Evolutionary conservation across 73 alveolate species (phyloP).

Genomic region (Uronychia setigera): DNA sequence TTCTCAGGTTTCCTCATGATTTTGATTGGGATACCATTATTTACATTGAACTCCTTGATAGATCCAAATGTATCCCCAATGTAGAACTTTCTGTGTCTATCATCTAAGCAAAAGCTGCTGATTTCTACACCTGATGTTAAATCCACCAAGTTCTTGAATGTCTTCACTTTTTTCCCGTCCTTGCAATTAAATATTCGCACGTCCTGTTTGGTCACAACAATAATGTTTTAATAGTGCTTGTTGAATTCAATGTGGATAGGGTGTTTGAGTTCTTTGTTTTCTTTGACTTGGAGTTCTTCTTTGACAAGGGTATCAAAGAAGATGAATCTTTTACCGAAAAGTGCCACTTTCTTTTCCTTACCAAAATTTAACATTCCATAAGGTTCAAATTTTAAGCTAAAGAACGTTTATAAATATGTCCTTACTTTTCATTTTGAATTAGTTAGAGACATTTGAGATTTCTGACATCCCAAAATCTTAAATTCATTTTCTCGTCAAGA

Average conservation of each 20-base stretch:
- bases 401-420: slow-evolving; percentile 26
- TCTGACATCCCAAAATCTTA: slow-evolving; percentile 88
- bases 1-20: slow-evolving; percentile 8
- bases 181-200: slow-evolving; percentile 73
- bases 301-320: slow-evolving; percentile 47
- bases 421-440: slow-evolving; percentile 54
- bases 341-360: slow-evolving; percentile 51
- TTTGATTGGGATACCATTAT: slow-evolving; percentile 64
- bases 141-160: slow-evolving; percentile 68
- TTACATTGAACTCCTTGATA: slow-evolving; percentile 40
- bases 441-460: slow-evolving; percentile 71
- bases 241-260: slow-evolving; percentile 79
- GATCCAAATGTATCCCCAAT: slow-evolving; percentile 75
- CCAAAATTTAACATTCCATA: slow-evolving; percentile 33
- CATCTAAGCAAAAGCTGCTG: slow-evolving; percentile 74
- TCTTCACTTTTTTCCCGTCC: slow-evolving; percentile 77
- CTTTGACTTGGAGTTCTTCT: slow-evolving; percentile 33
- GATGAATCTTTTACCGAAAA: slow-evolving; percentile 51
- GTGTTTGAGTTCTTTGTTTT: background rate
- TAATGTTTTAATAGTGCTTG: slow-evolving; percentile 73
- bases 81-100: slow-evolving; percentile 73
- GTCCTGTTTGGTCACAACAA: slow-evolving; percentile 77
- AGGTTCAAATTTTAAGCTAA: slow-evolving; percentile 38
- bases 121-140: slow-evolving; percentile 74
- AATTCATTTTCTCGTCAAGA: slow-evolving; percentile 84